Conservation (phyloP, 805 yeast species). For the Millerozyma acaciae region DNA sequence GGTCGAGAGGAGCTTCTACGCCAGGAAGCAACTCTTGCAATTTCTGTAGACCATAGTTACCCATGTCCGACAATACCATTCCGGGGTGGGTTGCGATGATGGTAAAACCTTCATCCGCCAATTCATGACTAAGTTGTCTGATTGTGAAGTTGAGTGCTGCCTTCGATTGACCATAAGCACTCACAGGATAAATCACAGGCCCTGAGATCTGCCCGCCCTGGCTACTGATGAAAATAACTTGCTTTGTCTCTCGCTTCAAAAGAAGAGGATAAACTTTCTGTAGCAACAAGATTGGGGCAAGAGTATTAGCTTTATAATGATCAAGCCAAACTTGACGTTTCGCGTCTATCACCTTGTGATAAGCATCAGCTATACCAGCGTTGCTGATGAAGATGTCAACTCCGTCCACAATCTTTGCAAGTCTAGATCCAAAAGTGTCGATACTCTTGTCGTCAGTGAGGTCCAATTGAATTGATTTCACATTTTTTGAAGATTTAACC, state of each 20-base stretch:
- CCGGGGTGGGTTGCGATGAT: slow-evolving; percentile 31
- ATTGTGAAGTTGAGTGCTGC: slow-evolving; percentile 31
- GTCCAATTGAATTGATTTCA: slow-evolving; percentile 19
- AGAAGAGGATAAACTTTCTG: slow-evolving; percentile 25
- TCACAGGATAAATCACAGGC: slow-evolving; percentile 10
- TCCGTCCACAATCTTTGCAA: not conserved
- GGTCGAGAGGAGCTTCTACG: not conserved
- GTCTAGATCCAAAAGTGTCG: slow-evolving; percentile 2
- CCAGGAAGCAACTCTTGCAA: slow-evolving; percentile 1
- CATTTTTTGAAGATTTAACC: slow-evolving; percentile 8
- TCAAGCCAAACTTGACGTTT: slow-evolving; percentile 13
- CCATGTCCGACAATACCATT: slow-evolving; percentile 33
- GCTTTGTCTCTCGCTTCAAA: slow-evolving; percentile 15
- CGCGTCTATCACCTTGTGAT: slow-evolving; percentile 12
- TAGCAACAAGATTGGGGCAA: slow-evolving; percentile 8
- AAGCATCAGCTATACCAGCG: slow-evolving; percentile 23
- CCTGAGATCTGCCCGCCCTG: slow-evolving; percentile 18
- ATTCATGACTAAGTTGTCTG: slow-evolving; percentile 21
- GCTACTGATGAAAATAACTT: slow-evolving; percentile 24
- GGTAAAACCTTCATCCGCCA: slow-evolving; percentile 18
- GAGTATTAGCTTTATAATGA: slow-evolving; percentile 9
- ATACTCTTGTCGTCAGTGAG: slow-evolving; percentile 13
- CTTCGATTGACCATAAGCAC: slow-evolving; percentile 36
- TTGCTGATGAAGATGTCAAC: slow-evolving; percentile 33
- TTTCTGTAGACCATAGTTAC: slow-evolving; percentile 5